These are phyloP conservation scores for Thielaviopsis ethacetica DNA, from an alignment of 2,329 filamentous ascomycete species.

Conservation along the genomic window DNA sequence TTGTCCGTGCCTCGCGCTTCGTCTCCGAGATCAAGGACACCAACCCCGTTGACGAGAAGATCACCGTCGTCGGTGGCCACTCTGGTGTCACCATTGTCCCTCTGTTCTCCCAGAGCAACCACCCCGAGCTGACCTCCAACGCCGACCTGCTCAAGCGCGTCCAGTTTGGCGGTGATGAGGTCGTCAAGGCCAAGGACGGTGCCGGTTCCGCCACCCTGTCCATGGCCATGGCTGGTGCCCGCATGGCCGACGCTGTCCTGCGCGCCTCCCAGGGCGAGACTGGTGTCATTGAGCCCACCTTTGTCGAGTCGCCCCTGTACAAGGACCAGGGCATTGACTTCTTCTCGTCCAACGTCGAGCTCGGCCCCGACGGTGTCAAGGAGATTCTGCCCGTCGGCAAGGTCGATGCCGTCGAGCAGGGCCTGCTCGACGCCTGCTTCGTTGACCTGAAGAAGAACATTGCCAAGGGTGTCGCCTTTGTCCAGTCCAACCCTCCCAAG, in stretches of 20 bases:
- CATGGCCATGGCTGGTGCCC: constrained; percentile 90
- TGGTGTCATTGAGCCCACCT: constrained; percentile 89
- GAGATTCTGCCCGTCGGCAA: constrained; percentile 81
- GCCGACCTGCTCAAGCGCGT: constrained; percentile 78
- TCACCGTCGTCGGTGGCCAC: constrained; percentile 94
- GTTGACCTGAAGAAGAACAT: constrained; percentile 88
- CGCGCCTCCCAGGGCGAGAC: constrained; percentile 86
- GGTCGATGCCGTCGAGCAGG: constrained; percentile 72
- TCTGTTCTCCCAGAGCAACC: constrained; percentile 84
- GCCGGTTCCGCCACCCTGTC: constrained; percentile 93
- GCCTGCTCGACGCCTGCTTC: constrained; percentile 73
- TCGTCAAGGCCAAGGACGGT: constrained; percentile 97
- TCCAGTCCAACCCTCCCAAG: constrained; percentile 19
- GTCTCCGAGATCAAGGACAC: constrained; percentile 84
- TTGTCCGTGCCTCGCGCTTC: constrained; percentile 95
- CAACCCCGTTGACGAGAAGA: constrained; percentile 83
- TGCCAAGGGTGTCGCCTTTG: constrained; percentile 61
- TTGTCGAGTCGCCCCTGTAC: constrained; percentile 92
- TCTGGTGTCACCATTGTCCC: constrained; percentile 97
- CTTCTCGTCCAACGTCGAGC: constrained; percentile 90
- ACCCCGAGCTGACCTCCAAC: constrained; percentile 67
- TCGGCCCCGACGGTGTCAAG: constrained; percentile 90
- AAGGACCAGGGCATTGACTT: constrained; percentile 97
- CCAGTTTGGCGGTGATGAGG: constrained; percentile 98
- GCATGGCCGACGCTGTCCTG: constrained; percentile 78